Evolutionary conservation across 768 basidiomycete genomes (phyloP), one percentile per base, ranked within the genome.

Genomic region (Collybia sp.): DNA sequence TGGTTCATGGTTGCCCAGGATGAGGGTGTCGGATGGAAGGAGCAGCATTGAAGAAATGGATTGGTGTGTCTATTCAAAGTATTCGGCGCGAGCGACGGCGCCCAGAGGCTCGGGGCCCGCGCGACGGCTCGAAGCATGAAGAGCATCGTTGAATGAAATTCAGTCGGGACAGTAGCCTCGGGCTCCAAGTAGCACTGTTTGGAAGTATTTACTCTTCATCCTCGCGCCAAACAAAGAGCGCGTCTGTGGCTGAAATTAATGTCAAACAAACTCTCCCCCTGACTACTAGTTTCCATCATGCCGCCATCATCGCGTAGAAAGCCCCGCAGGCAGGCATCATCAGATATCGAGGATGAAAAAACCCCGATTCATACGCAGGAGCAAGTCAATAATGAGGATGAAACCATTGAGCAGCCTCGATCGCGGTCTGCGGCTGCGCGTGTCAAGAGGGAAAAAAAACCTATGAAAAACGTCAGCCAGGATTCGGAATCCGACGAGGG

Each of bases 1-100:
- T 95, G 93, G 66, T 93, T 93, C 55, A 95, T 77, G 1, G 93
- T 95, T 25, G 73, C 74, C 45, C 67, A 64, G 6, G 79, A 57
- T n/a, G 74, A 65, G 0, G 80, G 68, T 31, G 86, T 78, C 5
- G 79, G 61, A 52, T 85, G 84, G 64, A 91, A 89, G 12, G 75
- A 62, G 49, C 83, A 75, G 46, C 65, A 62, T 46, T 62, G 62
- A 16, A 58, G 36, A 13, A 59, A 36, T 39, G 57, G 46, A 25
- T 51, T 37, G 11, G 47, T n/a, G 2, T 8, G 32, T 12, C 30
- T 39, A 25, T 13, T 20, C 32, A 34, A 16, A n/a, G 43, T 15
- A 38, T 35, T 47, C 16, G 58, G 57, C 6, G 56, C 45, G 13
- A 65, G 36, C 18, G 61, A 43, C 18, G 65, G 59, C 4, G 57